A percentile compares a stretch with the other conserved stretches of the same genome.
Conservation (phyloP, 2,329 filamentous ascomycete genomes). For the Sclerotinia nivalis region DNA sequence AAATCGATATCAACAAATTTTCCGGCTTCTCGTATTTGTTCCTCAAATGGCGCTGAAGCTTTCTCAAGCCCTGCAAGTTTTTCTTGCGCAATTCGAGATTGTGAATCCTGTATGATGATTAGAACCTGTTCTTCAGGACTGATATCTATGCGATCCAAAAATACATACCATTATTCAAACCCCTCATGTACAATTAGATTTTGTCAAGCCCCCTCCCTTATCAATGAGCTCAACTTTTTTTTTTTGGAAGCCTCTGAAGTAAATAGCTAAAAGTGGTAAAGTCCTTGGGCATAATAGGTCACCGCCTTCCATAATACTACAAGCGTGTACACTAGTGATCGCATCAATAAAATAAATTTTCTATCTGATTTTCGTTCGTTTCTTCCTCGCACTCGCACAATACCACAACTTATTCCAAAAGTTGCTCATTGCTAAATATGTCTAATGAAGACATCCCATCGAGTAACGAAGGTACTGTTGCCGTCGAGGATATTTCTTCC, state of each 20-base stretch:
- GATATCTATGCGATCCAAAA: not conserved
- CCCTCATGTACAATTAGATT: constrained; percentile 8
- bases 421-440: constrained; percentile 13
- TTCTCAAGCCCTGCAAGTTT: constrained; percentile 41
- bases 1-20: constrained; percentile 40
- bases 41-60: constrained; percentile 40
- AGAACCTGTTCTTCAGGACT: not conserved
- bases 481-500: constrained; percentile 9
- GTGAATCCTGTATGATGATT: constrained; percentile 32
- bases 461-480: constrained; percentile 10
- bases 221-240: constrained; percentile 16
- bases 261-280: constrained; percentile 4
- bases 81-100: constrained; percentile 40
- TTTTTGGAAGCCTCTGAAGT: constrained; percentile 11
- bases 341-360: constrained; percentile 6
- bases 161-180: constrained; percentile 8
- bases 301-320: not conserved
- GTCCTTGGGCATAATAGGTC: accelerated
- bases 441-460: constrained; percentile 13
- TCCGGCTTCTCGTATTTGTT: constrained; percentile 41
- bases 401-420: not conserved
- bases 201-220: not conserved
- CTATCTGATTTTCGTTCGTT: not conserved
- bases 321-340: not conserved
- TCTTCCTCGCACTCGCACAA: not conserved